Evolutionary conservation across 2,329 filamentous ascomycete species (phyloP), one percentile per base, ranked within the genome.

Genomic region (Ramularia collo-cygni): DNA sequence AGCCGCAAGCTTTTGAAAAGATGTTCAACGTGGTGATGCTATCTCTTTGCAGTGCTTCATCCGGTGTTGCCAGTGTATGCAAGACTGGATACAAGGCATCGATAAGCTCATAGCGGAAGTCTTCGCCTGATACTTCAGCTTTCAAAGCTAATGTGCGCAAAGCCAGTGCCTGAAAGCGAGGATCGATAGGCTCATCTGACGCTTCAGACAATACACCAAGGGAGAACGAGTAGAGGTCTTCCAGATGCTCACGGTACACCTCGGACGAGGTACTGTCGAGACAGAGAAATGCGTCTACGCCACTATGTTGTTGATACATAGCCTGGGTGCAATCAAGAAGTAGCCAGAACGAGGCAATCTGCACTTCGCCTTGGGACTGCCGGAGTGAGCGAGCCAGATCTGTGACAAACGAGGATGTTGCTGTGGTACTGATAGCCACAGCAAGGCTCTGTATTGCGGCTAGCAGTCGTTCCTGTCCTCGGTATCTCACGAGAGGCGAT

Each of bases 71-170:
- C 12, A 98, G 69, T 36, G 89, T 77, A n/a, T 92, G 85, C 0
- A 93, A 76, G n/a, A 95, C 73, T 0, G 92, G 89, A 60, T 95
- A 98, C 9, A 98, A 68, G 0, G 88, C 79, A 53, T 98, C 92
- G 36, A 95, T 86, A 8, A 98, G 73, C 58, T 96, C 90, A 2
- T 80, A 76, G 3, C 84, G 79, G 60, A 95, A 98, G 0, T 76
- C 75, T 37, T 72, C 59, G 14, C 77, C 74, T 27, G 83, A 69
- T 13, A 76, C 76, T 17, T 75, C 70, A 2, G 90, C 85, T 46
- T 87, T 81, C 40, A 90, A 76, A 0, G 88, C 81, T 5, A 89
- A 71, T 2, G 83, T 76, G 60, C 96, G 90, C 2, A 98, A 65
- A 1, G 89, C 83, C 24, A 95, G 72, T 1, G 86, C 84, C 58